Percentiles rank a stretch among this genome's conserved stretches.
These are phyloP conservation scores for Peterozyma toletana DNA, from an alignment of 805 yeast species.

Conservation along the genomic window DNA sequence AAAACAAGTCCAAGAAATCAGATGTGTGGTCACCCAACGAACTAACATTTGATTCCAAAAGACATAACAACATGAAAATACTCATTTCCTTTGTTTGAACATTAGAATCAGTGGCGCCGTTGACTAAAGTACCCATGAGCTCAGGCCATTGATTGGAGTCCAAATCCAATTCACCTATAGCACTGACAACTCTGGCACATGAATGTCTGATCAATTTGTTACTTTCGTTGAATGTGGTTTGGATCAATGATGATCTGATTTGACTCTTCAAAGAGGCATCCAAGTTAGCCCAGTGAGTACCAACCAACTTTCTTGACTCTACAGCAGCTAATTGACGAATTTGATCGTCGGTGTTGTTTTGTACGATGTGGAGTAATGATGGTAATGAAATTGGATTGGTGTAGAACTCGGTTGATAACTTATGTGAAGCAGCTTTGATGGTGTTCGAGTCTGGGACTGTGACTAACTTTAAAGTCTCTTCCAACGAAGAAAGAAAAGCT, in stretches of 20 bases:
- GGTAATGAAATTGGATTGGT: slow-evolving; percentile 67
- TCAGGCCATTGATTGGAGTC: slow-evolving; percentile 63
- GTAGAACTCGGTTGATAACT: slow-evolving; percentile 69
- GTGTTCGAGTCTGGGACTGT: slow-evolving; percentile 75
- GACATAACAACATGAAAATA: slow-evolving; percentile 66
- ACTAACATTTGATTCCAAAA: slow-evolving; percentile 66
- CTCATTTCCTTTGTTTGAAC: slow-evolving; percentile 73
- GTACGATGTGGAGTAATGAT: slow-evolving; percentile 75
- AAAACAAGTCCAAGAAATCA: slow-evolving; percentile 67
- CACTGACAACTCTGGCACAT: slow-evolving; percentile 80
- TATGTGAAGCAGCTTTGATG: slow-evolving; percentile 75
- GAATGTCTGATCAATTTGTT: slow-evolving; percentile 73
- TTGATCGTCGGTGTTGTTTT: slow-evolving; percentile 60
- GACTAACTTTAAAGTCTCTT: slow-evolving; percentile 71
- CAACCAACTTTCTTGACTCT: slow-evolving; percentile 82
- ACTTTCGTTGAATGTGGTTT: slow-evolving; percentile 59
- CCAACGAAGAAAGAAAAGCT: slow-evolving; percentile 63
- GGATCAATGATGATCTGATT: slow-evolving; percentile 63
- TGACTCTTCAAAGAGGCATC: slow-evolving; percentile 44
- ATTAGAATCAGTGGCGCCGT: slow-evolving; percentile 51
- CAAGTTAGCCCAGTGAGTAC: slow-evolving; percentile 58
- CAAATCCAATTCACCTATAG: slow-evolving; percentile 74
- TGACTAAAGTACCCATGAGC: slow-evolving; percentile 63
- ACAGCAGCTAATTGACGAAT: slow-evolving; percentile 92
- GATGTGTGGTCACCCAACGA: slow-evolving; percentile 49